Percentiles rank a stretch among this genome's conserved stretches.
phyloP scores from a whole-genome alignment of 2,329 filamentous ascomycete genomes.

The Chaetomium globosum region DNA sequence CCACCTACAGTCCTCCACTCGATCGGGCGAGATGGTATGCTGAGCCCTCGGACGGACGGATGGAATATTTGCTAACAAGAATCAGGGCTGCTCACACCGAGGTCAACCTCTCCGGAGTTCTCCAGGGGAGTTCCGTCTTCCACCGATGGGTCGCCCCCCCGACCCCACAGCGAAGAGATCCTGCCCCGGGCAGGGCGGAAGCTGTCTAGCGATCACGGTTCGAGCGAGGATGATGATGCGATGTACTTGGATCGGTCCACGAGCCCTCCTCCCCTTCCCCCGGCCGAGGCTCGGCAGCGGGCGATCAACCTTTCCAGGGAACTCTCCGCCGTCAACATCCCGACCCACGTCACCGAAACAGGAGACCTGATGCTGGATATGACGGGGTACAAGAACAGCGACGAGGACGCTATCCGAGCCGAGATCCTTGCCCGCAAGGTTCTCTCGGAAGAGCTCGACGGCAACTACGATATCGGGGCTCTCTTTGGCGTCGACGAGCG shows the following conservation, averaged over 20 bases:
- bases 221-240: constrained; percentile 45
- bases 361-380: constrained; percentile 98
- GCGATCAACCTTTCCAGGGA: constrained; percentile 85
- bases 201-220: constrained; percentile 42
- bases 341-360: constrained; percentile 84
- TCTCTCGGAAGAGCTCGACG: constrained; percentile 87
- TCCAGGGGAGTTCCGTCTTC: constrained; percentile 51
- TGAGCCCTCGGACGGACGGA: background rate
- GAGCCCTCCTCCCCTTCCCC: constrained; percentile 75
- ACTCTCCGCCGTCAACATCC: constrained; percentile 87
- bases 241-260: constrained; percentile 61
- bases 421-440: constrained; percentile 94
- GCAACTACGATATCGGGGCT: constrained; percentile 93
- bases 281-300: constrained; percentile 76
- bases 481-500: constrained; percentile 93
- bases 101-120: constrained; percentile 57
- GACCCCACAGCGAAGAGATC: constrained; percentile 60
- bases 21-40: constrained; percentile 43
- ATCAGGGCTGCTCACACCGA: constrained; percentile 55
- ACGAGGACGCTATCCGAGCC: constrained; percentile 86
- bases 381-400: constrained; percentile 92
- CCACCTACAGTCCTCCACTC: constrained; percentile 49
- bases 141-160: constrained; percentile 54
- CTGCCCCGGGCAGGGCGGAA: constrained; percentile 52
- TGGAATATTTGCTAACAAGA: constrained; percentile 28